These are phyloP conservation scores for Pleurotus salmoneostramineus DNA, from an alignment of 768 basidiomycete species.

Conservation along the genomic window DNA sequence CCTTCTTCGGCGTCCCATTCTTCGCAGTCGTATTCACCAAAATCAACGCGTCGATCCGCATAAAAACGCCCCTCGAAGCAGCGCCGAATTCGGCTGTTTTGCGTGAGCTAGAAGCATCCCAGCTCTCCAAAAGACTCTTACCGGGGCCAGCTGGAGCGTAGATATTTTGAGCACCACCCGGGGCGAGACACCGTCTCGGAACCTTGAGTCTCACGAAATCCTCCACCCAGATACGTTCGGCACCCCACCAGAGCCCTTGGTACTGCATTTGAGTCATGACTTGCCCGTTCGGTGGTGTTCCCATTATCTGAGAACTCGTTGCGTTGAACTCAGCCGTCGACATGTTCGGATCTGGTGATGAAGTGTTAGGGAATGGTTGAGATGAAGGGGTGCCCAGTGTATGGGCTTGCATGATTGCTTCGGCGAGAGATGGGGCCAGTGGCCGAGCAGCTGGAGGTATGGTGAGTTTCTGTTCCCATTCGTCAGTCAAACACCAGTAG, in stretches of 20 bases:
- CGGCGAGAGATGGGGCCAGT: conserved; percentile 12
- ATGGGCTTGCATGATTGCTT: conserved; percentile 35
- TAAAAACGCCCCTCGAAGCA: conserved; percentile 61
- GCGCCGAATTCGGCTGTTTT: conserved; percentile 43
- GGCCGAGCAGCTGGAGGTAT: conserved; percentile 23
- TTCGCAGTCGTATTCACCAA: conserved; percentile 44
- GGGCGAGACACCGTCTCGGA: conserved; percentile 62
- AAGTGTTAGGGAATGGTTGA: conserved; percentile 11
- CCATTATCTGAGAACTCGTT: conserved; percentile 19
- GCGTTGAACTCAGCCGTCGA: conserved; percentile 18
- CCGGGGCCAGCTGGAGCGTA: conserved; percentile 59
- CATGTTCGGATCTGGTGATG: conserved; percentile 15
- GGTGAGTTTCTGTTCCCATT: conserved; percentile 59
- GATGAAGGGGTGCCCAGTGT: conserved; percentile 41
- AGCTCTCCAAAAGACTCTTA: conserved; percentile 22
- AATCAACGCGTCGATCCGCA: conserved; percentile 65
- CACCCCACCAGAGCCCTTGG: conserved; percentile 88
- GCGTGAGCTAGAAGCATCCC: conserved; percentile 14
- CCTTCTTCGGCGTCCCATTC: conserved; percentile 43
- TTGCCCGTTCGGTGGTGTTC: conserved; percentile 18
- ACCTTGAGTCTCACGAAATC: conserved; percentile 81
- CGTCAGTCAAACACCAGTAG: conserved; percentile 72
- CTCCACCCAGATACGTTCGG: conserved; percentile 83
- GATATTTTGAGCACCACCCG: conserved; percentile 57
- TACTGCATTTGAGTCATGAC: conserved; percentile 51